Evolutionary conservation across 768 basidiomycete genomes (phyloP).

Genomic region (Lactarius sp.): DNA sequence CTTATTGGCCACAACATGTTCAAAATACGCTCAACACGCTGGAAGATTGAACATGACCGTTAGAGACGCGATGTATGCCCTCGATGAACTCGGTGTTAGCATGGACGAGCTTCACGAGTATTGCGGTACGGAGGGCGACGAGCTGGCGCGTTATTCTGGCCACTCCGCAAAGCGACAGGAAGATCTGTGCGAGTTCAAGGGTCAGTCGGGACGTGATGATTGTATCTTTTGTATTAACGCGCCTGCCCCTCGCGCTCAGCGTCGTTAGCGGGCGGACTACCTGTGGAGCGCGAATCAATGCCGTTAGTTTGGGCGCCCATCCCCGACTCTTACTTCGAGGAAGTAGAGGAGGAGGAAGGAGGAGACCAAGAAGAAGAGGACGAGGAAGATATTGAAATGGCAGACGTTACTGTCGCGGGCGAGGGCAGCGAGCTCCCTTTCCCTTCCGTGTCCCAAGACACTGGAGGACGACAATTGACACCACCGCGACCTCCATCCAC

Average conservation of each 20-base stretch:
- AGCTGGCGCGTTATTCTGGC: slow-evolving; percentile 61
- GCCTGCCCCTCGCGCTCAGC: slow-evolving; percentile 39
- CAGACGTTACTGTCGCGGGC: slow-evolving; percentile 18
- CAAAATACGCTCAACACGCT: slow-evolving; percentile 69
- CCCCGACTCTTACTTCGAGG: slow-evolving; percentile 29
- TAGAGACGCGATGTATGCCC: slow-evolving; percentile 57
- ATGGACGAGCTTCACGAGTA: slow-evolving; percentile 69
- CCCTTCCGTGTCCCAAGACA: slow-evolving; percentile 16
- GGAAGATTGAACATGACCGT: slow-evolving; percentile 56
- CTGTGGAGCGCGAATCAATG: slow-evolving; percentile 52
- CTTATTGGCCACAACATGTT: slow-evolving; percentile 60
- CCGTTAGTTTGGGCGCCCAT: slow-evolving; percentile 41
- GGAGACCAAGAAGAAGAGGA: slow-evolving; percentile 30
- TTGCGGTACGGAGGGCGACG: slow-evolving; percentile 58
- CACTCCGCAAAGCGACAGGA: slow-evolving; percentile 62
- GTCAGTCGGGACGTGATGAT: slow-evolving; percentile 40
- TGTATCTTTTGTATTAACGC: slow-evolving; percentile 29
- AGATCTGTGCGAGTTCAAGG: slow-evolving; percentile 68
- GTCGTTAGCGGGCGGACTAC: slow-evolving; percentile 52
- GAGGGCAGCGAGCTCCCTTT: slow-evolving; percentile 17
- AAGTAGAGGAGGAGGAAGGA: slow-evolving; percentile 34
- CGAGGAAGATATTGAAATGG: slow-evolving; percentile 19
- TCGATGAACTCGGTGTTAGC: slow-evolving; percentile 71
- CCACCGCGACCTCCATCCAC: slow-evolving; percentile 32
- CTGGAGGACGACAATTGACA: slow-evolving; percentile 19